Evolutionary conservation across 2,329 filamentous ascomycete species (phyloP).

Genomic region (Alternaria sp.): DNA sequence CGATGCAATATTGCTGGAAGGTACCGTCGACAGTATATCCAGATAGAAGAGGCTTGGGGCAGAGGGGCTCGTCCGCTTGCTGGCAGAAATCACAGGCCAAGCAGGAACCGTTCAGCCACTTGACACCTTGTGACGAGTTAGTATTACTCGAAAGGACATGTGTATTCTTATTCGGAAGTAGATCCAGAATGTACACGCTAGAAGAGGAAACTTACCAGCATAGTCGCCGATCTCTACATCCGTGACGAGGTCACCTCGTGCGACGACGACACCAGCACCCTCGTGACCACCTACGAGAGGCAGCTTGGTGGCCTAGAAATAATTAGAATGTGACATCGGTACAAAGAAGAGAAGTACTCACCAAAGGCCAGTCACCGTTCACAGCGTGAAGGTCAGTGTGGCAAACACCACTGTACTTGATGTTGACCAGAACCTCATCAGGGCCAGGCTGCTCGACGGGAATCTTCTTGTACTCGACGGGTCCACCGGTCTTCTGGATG

Average conservation of each 20-base stretch:
- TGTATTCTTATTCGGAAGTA: background rate
- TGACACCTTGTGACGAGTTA: slow-evolving; percentile 62
- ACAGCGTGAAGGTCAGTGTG: slow-evolving; percentile 85
- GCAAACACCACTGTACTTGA: slow-evolving; percentile 90
- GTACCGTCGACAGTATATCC: slow-evolving; percentile 92
- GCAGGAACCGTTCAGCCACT: slow-evolving; percentile 90
- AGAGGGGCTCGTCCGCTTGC: slow-evolving; percentile 81
- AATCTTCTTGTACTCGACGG: slow-evolving; percentile 77
- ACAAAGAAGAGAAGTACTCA: slow-evolving; percentile 14
- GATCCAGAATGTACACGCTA: background rate
- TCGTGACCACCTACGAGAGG: slow-evolving; percentile 83
- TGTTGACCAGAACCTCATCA: slow-evolving; percentile 89
- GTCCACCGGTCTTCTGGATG: slow-evolving; percentile 77
- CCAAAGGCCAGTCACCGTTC: slow-evolving; percentile 87
- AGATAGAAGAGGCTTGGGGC: slow-evolving; percentile 74
- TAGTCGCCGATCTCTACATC: slow-evolving; percentile 81
- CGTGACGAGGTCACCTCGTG: slow-evolving; percentile 75
- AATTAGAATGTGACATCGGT: slow-evolving; percentile 18
- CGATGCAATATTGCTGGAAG: slow-evolving; percentile 92
- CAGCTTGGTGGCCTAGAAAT: slow-evolving; percentile 67
- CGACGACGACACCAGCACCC: slow-evolving; percentile 83
- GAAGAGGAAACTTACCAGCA: slow-evolving; percentile 56
- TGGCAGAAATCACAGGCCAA: slow-evolving; percentile 84
- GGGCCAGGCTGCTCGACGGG: slow-evolving; percentile 80
- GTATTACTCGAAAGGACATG: background rate